Evolutionary conservation across 257 asterid species (phyloP).

Genomic region (Penstemon davidsonii): DNA sequence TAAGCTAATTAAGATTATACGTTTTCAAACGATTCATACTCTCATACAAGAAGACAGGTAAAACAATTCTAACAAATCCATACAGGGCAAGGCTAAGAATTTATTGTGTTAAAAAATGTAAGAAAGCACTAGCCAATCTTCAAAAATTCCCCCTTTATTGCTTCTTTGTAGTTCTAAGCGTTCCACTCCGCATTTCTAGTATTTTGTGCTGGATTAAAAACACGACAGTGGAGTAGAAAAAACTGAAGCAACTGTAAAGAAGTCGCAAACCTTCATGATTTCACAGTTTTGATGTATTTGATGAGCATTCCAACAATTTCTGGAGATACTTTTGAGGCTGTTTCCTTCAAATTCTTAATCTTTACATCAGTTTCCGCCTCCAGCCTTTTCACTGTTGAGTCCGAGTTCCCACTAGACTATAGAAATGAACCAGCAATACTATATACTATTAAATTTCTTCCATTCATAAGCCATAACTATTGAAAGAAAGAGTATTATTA

Average conservation of each 20-base stretch:
- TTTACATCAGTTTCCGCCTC: conserved; percentile 64
- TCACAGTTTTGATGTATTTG: conserved; percentile 41
- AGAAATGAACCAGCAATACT: neutral
- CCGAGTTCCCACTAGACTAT: conserved; percentile 69
- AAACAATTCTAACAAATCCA: neutral
- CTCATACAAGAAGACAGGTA: neutral
- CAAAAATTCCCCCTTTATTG: neutral
- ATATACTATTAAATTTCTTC: neutral
- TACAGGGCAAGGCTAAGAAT: neutral
- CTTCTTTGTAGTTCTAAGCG: neutral
- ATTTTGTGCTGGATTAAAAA: neutral
- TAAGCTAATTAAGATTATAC: too few species aligned
- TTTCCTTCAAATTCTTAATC: conserved; percentile 49
- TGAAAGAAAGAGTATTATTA: too few species aligned
- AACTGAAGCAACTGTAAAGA: neutral
- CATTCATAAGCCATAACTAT: neutral
- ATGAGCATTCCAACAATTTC: conserved; percentile 60
- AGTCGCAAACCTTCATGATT: conserved; percentile 21
- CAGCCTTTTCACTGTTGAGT: conserved; percentile 65
- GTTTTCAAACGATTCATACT: neutral
- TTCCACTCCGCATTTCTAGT: neutral
- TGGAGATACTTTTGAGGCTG: conserved; percentile 51
- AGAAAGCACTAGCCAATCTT: neutral
- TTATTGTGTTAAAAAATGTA: neutral
- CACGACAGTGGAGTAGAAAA: neutral